These are phyloP conservation scores for Leishmania amazonensis DNA, from an alignment of 208 protist species.

Conservation along the genomic window DNA sequence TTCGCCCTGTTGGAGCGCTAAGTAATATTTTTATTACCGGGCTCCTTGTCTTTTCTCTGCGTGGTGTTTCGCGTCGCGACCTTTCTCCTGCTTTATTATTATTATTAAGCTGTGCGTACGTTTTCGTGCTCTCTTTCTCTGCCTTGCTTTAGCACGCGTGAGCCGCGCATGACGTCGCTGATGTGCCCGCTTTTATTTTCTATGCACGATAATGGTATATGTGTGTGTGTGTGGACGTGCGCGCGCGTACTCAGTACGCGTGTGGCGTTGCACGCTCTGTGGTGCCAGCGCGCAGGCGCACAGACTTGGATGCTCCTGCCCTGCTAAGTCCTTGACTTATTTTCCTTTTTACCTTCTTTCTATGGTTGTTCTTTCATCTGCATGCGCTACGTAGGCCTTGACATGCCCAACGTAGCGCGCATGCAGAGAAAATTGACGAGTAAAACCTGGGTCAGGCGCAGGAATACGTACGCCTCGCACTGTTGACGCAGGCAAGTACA, in stretches of 20 bases:
- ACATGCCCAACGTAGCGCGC: no score
- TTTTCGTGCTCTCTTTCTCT: not conserved
- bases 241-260: no score
- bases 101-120: not conserved
- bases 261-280: not conserved
- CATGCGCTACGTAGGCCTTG: not conserved
- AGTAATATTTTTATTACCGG: not conserved
- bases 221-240: not conserved
- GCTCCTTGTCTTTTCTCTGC: not conserved
- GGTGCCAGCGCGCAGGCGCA: not conserved
- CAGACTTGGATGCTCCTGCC: not conserved
- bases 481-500: not conserved
- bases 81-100: not conserved
- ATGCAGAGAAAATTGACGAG: not conserved
- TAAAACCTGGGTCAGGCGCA: not conserved
- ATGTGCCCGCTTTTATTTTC: not conserved
- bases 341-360: not conserved
- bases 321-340: not conserved
- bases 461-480: not conserved
- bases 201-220: not conserved
- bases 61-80: not conserved
- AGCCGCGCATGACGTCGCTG: not conserved
- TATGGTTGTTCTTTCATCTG: not conserved
- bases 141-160: not conserved
- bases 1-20: not conserved